These are phyloP conservation scores for Colletotrichum camelliae DNA, from an alignment of 2,329 filamentous ascomycete genomes.

Conservation along the genomic window DNA sequence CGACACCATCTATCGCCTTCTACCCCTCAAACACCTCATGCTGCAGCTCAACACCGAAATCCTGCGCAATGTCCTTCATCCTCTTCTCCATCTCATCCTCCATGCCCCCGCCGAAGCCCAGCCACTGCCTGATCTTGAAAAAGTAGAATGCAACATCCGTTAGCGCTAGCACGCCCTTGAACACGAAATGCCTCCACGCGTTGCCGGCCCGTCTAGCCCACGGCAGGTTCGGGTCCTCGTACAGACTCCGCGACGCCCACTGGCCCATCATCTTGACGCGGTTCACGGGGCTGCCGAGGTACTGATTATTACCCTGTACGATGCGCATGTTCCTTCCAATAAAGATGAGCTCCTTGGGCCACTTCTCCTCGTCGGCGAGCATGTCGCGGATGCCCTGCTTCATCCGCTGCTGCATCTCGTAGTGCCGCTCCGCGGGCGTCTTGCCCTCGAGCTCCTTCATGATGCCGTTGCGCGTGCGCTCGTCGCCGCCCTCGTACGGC, in stretches of 20 bases:
- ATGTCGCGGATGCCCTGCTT: constrained; percentile 72
- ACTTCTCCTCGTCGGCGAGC: constrained; percentile 83
- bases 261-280: constrained; percentile 91
- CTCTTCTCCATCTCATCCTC: constrained; percentile 91
- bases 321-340: constrained; percentile 92
- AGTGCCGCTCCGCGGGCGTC: constrained; percentile 75
- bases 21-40: constrained; percentile 88
- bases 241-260: constrained; percentile 87
- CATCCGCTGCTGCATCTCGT: constrained; percentile 87
- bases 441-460: constrained; percentile 66
- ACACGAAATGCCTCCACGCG: constrained; percentile 80
- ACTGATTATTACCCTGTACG: constrained; percentile 92
- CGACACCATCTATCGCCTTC: not conserved
- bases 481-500: constrained; percentile 87
- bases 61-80: constrained; percentile 87
- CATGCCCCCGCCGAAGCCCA: constrained; percentile 83
- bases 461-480: constrained; percentile 67
- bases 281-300: constrained; percentile 87
- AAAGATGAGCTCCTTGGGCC: constrained; percentile 90
- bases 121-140: constrained; percentile 75
- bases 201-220: constrained; percentile 69
- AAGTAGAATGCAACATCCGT: constrained; percentile 87
- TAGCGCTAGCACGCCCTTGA: constrained; percentile 75
- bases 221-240: constrained; percentile 72
- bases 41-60: constrained; percentile 90